Evolutionary conservation across 1,284 basidiomycete genomes (phyloP), one percentile per base, ranked within the genome.

Genomic region (Ganoderma multipileum): DNA sequence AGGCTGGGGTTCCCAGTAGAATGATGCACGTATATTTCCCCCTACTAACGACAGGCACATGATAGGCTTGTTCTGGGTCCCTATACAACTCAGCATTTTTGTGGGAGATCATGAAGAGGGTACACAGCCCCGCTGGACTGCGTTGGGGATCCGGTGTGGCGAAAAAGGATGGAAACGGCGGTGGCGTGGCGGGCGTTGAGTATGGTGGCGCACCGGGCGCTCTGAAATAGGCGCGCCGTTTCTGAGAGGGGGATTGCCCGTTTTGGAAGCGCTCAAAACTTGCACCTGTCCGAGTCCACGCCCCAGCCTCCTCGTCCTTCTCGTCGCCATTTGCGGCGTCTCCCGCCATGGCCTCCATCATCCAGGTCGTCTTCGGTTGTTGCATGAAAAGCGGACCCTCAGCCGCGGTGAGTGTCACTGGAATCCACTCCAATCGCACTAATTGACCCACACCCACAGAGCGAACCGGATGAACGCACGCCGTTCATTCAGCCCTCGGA

Each of bases 401-500:
- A 20, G 63, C 65, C 61, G 57, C 72, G 11, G 75, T 76, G 33
- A 59, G 73, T 30, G 20, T 16, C 23, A 7, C 18, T 18, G 1
- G 12, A 8, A 41, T 52, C 54, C 23, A 33, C 26, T 52, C 20
- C 26, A 23, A 14, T 26, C 16, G 42, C 65, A 14, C 12, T 3
- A 59, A 61, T 66, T 68, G 16, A 55, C 52, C 28, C 33, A n/a
- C 36, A 50, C 26, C 52, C 20, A 52, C 70, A 78, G 74, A 68
- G 71, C 23, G 75, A 76, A n/a, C 75, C 76, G 18, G 71, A 79
- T 65, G 79, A 80, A 69, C 71, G 67, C 60, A 77, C 78, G 20
- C 78, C 76, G 20, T 76, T 80, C 61, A 78, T 80, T 63, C 78
- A 73, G 36, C 73, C 78, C 30, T 67, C 76, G 9, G 74, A 76